Conservation (phyloP, 208 protist genomes). For the Trypanosoma lewisi region DNA sequence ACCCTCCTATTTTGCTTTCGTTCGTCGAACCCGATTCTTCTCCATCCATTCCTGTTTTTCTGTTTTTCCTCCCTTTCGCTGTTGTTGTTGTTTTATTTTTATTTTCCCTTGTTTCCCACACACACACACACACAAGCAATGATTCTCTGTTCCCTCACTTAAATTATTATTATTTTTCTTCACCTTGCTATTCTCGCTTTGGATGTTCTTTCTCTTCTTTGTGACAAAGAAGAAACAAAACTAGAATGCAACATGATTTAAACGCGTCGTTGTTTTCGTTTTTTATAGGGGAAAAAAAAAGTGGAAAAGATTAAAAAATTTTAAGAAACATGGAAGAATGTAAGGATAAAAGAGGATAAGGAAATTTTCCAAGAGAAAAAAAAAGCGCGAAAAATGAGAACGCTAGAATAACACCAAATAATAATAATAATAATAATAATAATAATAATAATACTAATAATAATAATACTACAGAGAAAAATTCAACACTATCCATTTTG, state of each 20-base stretch:
- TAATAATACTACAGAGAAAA: no score
- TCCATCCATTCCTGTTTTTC: not conserved
- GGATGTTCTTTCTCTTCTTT: not conserved
- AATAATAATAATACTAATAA: no score
- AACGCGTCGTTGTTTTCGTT: no score
- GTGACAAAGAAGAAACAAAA: not conserved
- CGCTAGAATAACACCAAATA: no score
- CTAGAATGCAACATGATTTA: not conserved
- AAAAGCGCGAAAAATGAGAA: no score
- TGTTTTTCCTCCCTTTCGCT: not conserved
- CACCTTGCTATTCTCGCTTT: not conserved
- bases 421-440: no score
- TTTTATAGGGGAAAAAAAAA: not conserved
- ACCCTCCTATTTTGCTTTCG: constrained; percentile 12
- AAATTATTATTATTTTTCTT: no score
- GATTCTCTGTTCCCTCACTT: not conserved
- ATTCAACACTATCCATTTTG: no score
- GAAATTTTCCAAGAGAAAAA: no score
- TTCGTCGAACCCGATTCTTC: constrained; percentile 2
- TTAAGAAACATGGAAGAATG: not conserved
- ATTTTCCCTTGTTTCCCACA: not conserved
- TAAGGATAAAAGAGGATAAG: not conserved
- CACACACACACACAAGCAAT: not conserved
- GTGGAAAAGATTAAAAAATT: not conserved
- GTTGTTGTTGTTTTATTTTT: not conserved